Base-by-base conservation (phyloP, 768 basidiomycete genomes). In the Xanthoconium purpureum region DNA sequence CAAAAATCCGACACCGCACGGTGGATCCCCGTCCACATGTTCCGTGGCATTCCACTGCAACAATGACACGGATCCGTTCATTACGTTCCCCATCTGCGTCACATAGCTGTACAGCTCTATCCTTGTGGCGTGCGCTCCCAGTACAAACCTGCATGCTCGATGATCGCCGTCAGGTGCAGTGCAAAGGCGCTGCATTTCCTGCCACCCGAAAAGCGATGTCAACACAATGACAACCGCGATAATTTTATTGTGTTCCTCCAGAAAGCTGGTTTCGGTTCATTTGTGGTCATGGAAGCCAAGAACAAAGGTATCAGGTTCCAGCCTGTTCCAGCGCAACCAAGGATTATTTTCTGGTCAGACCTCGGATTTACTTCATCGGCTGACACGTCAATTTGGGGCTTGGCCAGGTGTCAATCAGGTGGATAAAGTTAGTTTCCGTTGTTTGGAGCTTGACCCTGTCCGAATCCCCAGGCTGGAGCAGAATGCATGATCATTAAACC, bases 311-410 rank as follows among this genome's bases (percentile, higher is more conserved):
- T 12, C 42, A 43, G 24, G 29, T 45, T 32, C 44, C 49, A 35
- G 24, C 40, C 28, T 13, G 29, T 45, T 32, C 44, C 49, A 35
- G 24, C 40, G 33, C n/a, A 32, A 30, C 20, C 8, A 28, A 51
- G 42, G 30, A 45, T 36, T 36, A 58, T 51, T 44, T 29, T 18
- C 39, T 48, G 53, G 47, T 44, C 20, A 29, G 36, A 35, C 18
- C 54, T 43, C 56, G 36, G 46, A 58, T 54, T 61, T 50, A 61
- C 62, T 49, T 49, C 50, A 59, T 63, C 40, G 28, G 47, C 29
- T 36, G 50, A 43, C 42, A 52, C 35, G 52, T 33, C 32, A 28
- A 44, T 61, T 37, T 33, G 47, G 49, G 39, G 45, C 46, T 58
- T 24, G 24, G 24, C 24, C 24, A 24, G 24, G 24, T 24, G 24